phyloP scores from a whole-genome alignment of 1,284 basidiomycete genomes.

The Sanghuangporus baumii region DNA sequence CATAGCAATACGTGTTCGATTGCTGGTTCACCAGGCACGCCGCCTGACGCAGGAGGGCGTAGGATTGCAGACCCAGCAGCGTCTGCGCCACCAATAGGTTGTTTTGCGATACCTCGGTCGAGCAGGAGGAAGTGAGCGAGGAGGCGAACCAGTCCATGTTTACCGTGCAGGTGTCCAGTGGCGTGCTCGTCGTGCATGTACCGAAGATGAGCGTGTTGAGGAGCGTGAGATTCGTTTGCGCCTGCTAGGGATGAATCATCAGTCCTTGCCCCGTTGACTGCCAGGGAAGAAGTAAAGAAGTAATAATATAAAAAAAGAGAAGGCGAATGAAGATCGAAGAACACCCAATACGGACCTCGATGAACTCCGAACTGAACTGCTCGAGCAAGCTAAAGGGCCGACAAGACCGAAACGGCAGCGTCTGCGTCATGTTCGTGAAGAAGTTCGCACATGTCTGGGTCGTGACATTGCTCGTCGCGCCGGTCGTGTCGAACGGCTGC shows the following conservation, averaged over 20 bases:
- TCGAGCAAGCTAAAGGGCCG: slow-evolving; percentile 71
- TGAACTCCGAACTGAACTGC: slow-evolving; percentile 51
- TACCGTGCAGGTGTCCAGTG: slow-evolving; percentile 41
- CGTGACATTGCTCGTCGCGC: slow-evolving; percentile 56
- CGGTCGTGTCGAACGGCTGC: slow-evolving; percentile 62
- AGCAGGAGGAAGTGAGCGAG: slow-evolving; percentile 42
- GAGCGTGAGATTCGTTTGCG: slow-evolving; percentile 53
- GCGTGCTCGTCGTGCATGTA: slow-evolving; percentile 61
- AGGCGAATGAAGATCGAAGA: slow-evolving; percentile 5
- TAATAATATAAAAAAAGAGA: slow-evolving; percentile 1
- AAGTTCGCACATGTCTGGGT: slow-evolving; percentile 58
- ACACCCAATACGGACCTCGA: slow-evolving; percentile 37
- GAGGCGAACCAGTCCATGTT: slow-evolving; percentile 61
- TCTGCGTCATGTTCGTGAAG: slow-evolving; percentile 66
- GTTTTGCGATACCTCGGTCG: slow-evolving; percentile 43
- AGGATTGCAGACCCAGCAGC: slow-evolving; percentile 51
- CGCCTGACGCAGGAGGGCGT: slow-evolving; percentile 47
- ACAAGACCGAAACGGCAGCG: slow-evolving; percentile 56
- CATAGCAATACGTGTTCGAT: slow-evolving; percentile 62
- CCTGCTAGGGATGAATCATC: slow-evolving; percentile 34
- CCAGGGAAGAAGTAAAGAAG: slow-evolving; percentile 1
- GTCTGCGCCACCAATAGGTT: slow-evolving; percentile 43
- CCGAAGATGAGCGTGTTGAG: slow-evolving; percentile 72
- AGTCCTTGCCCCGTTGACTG: not conserved
- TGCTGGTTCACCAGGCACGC: slow-evolving; percentile 51